A percentile compares a stretch with the other conserved stretches of the same genome.
Evolutionary conservation across 768 basidiomycete genomes (phyloP).

Genomic region (Pisolithus marmoratus): DNA sequence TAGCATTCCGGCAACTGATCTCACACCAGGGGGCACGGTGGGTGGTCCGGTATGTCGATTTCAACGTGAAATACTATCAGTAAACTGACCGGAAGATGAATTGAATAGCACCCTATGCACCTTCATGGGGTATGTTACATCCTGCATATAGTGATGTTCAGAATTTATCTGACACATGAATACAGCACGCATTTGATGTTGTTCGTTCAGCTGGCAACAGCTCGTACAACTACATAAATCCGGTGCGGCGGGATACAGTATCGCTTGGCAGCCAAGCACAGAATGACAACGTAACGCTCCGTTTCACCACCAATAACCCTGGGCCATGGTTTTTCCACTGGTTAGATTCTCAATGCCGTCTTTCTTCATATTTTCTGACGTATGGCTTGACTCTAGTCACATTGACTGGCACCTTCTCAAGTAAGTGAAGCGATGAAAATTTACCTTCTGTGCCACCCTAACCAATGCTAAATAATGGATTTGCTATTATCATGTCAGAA

Average conservation of each 20-base stretch:
- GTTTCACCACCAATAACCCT: slow-evolving; percentile 62
- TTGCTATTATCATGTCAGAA: slow-evolving; percentile 16
- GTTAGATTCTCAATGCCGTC: slow-evolving; percentile 2
- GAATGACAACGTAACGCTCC: slow-evolving; percentile 41
- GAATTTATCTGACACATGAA: background rate
- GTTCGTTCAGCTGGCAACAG: slow-evolving; percentile 34
- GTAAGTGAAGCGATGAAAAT: slow-evolving; percentile 6
- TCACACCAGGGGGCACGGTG: background rate
- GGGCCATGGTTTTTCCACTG: slow-evolving; percentile 20
- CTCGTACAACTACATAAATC: slow-evolving; percentile 42
- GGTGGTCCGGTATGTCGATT: slow-evolving; percentile 7
- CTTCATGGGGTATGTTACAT: slow-evolving; percentile 36
- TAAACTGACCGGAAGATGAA: background rate
- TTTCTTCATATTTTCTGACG: background rate
- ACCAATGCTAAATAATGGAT: slow-evolving; percentile 31
- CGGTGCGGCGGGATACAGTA: slow-evolving; percentile 48
- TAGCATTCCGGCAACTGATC: background rate
- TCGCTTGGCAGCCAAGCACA: slow-evolving; percentile 18
- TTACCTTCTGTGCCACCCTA: background rate
- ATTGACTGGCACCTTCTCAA: slow-evolving; percentile 15
- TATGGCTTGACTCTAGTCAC: slow-evolving; percentile 9
- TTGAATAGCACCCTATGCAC: slow-evolving; percentile 34
- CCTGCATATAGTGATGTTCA: background rate
- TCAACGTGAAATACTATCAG: background rate
- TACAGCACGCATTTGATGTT: slow-evolving; percentile 37